Conservation (phyloP, 352 stramenopile species). For the Pythium diclinum region DNA sequence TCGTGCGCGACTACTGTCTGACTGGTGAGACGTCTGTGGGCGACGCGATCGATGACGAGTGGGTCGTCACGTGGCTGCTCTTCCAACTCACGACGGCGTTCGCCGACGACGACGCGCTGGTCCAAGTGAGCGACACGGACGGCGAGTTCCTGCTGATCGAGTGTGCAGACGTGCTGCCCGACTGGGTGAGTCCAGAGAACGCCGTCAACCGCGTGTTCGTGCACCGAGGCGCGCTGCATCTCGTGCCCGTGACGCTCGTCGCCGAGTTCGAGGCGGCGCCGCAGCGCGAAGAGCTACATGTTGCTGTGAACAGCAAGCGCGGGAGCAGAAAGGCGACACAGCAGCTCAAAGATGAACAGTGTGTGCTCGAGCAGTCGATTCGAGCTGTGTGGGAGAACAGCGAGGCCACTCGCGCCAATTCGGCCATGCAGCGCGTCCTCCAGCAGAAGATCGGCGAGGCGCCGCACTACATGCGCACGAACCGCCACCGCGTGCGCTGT, state of each 20-base stretch:
- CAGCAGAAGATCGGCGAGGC: slow-evolving; percentile 22
- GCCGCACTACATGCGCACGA: slow-evolving; percentile 23
- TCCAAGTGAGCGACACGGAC: slow-evolving; percentile 38
- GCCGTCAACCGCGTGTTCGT: slow-evolving; percentile 31
- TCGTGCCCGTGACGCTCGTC: slow-evolving; percentile 15
- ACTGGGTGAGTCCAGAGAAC: slow-evolving; percentile 43
- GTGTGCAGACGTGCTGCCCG: slow-evolving; percentile 38
- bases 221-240: slow-evolving; percentile 18
- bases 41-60: slow-evolving; percentile 46
- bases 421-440: slow-evolving; percentile 22
- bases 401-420: slow-evolving; percentile 15
- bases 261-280: slow-evolving; percentile 2
- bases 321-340: slow-evolving; percentile 2
- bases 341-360: background rate
- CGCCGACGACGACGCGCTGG: slow-evolving; percentile 24
- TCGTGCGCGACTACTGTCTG: slow-evolving; percentile 14
- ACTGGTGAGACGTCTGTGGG: slow-evolving; percentile 27
- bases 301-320: background rate
- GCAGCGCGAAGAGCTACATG: slow-evolving; percentile 1
- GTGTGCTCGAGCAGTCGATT: slow-evolving; percentile 8
- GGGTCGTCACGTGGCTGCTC: slow-evolving; percentile 38
- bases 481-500: slow-evolving; percentile 33
- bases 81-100: slow-evolving; percentile 27
- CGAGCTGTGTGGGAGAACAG: slow-evolving; percentile 10
- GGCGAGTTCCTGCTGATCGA: slow-evolving; percentile 52